Percentiles rank a stretch among this genome's conserved stretches.
Conservation (phyloP, 345 rosid species). For the Rhizophora mangle region DNA sequence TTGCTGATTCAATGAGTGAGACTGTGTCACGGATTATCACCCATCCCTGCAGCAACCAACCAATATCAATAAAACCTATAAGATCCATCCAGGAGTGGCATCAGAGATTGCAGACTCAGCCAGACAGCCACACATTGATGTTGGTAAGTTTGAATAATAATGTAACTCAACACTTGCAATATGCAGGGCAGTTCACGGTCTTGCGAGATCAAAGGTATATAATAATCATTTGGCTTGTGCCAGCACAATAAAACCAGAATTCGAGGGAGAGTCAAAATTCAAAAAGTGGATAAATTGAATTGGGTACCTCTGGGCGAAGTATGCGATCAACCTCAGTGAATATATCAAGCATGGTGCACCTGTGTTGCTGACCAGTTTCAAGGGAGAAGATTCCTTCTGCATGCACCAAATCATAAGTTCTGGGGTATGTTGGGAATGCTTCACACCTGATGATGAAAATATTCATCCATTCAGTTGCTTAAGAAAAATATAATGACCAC, state of each 20-base stretch:
- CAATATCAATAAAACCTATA: not conserved
- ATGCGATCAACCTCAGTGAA: conserved; percentile 84
- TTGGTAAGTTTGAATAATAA: not conserved
- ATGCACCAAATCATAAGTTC: conserved; percentile 92
- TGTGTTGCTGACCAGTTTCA: conserved; percentile 39
- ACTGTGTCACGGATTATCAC: conserved; percentile 76
- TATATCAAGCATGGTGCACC: conserved; percentile 55
- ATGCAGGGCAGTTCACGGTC: not conserved
- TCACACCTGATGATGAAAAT: conserved; percentile 65
- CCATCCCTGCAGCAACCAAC: conserved; percentile 75
- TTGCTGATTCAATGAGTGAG: conserved; percentile 64
- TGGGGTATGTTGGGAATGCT: conserved; percentile 89
- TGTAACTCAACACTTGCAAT: not conserved
- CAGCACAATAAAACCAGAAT: not conserved
- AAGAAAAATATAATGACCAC: not conserved
- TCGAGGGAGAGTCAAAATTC: not conserved
- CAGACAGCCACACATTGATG: not conserved
- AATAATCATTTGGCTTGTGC: not conserved
- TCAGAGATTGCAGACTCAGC: too few relatives aligned
- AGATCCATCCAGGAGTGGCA: too few relatives aligned
- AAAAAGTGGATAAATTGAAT: not conserved
- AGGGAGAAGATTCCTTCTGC: conserved; percentile 78
- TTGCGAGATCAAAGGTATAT: not conserved
- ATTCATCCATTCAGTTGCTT: not conserved
- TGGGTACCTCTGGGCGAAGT: conserved; percentile 95